phyloP scores from a whole-genome alignment of 495 filamentous ascomycete species.

The Penicillium arizonense region DNA sequence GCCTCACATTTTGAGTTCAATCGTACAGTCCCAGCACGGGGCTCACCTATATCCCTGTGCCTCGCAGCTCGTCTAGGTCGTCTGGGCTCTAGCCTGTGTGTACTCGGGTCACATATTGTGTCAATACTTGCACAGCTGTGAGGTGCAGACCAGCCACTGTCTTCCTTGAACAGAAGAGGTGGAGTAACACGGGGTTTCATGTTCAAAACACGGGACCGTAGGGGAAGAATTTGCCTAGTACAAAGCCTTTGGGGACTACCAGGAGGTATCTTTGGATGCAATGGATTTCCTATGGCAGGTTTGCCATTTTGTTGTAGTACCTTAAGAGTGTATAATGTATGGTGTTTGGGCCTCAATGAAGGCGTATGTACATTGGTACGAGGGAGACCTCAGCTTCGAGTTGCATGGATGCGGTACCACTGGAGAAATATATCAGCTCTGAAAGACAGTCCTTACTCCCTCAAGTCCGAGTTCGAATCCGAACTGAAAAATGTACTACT shows the following conservation, averaged over 20 bases:
- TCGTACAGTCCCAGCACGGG: background rate
- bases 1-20: background rate
- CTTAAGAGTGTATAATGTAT: background rate
- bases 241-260: no score
- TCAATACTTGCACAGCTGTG: slow-evolving; percentile 9
- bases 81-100: background rate
- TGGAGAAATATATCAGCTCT: slow-evolving; percentile 1
- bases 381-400: slow-evolving; percentile 9
- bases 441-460: slow-evolving; percentile 7
- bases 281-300: background rate
- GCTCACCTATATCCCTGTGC: background rate
- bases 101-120: slow-evolving; percentile 2
- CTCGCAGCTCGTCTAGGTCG: background rate
- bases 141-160: background rate
- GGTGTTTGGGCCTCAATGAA: background rate
- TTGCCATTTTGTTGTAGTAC: background rate
- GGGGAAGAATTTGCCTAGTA: no score
- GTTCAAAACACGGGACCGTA: background rate
- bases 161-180: background rate
- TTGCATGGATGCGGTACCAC: slow-evolving; percentile 8
- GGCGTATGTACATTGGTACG: background rate
- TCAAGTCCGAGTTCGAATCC: slow-evolving; percentile 15
- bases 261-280: background rate
- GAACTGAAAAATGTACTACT: slow-evolving; percentile 9
- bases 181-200: slow-evolving; percentile 13